Base-by-base conservation (phyloP, 345 rosid genomes). In the Populus tremula region DNA sequence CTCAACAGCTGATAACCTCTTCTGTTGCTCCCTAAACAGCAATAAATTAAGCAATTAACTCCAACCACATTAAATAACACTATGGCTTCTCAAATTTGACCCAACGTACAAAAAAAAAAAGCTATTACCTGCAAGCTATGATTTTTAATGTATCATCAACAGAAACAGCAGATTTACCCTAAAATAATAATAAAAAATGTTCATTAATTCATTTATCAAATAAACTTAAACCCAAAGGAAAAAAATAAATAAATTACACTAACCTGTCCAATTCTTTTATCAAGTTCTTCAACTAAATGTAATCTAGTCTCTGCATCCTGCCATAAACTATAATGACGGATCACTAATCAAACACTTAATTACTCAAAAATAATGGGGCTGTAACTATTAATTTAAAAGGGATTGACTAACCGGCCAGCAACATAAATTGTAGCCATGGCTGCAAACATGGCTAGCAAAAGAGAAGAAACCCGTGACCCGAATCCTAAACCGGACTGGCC, bases 141-240 rank as follows among this genome's bases (percentile, higher is more conserved):
- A 96, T 87, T 87, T 94, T 96, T 80, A 93, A 84, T 18, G 98
- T 89, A 81, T 90, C 99, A 76, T 91, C 98, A 73, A 92, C 98
- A 17, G 98, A 91, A 74, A 94, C 80, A 31, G 94, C 93, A 85
- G 99, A 89, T 82, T 88, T 84, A 17, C 93, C 97, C 99, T 96
- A 79, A 71, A 29, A 41, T 21, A 2, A 73, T 6, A 21, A 38
- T 8, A 1, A 39, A n/a, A 8, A 38, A 21, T 31, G 76, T 14
- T 5, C 56, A 36, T 61, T 59, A 62, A 25, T 6, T 61, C 16
- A 41, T 21, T 54, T 18, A 63, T 29, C 67, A 23, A 63, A 11
- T 11, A 10, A 43, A 12, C 35, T 63, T 63, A 16, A 63, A 27
- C 67, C 35, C 35, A 4, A 14, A 23, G n/a, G 27, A 66, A 66